Conservation (phyloP, 441 rosid genomes). For the Omphalea diandra region DNA sequence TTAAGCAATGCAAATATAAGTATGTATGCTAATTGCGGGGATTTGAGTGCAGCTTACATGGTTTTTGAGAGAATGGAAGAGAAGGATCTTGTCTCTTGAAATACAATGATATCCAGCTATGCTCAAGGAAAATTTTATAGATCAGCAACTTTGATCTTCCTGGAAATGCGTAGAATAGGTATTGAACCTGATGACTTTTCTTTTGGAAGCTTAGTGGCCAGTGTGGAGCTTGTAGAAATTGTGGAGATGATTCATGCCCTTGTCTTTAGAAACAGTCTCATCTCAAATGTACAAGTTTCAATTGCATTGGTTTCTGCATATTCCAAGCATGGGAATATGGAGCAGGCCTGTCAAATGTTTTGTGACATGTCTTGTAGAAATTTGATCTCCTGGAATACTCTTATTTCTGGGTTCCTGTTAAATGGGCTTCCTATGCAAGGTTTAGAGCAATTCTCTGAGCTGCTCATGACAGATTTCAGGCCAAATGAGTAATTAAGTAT, state of each 20-base stretch:
- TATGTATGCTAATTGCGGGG: slow-evolving; percentile 46
- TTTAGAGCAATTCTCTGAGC: slow-evolving; percentile 43
- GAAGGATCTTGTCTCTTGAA: slow-evolving; percentile 66
- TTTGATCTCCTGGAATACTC: slow-evolving; percentile 70
- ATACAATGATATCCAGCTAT: slow-evolving; percentile 72
- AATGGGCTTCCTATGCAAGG: slow-evolving; percentile 51
- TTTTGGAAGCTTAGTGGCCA: slow-evolving; percentile 53
- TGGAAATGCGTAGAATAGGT: slow-evolving; percentile 46
- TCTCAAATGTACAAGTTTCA: slow-evolving; percentile 44
- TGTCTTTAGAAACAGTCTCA: slow-evolving; percentile 32
- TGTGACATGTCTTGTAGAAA: slow-evolving; percentile 30
- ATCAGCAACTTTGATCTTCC: slow-evolving; percentile 38
- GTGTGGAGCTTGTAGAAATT: slow-evolving; percentile 43
- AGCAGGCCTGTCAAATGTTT: slow-evolving; percentile 47
- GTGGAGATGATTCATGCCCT: slow-evolving; percentile 67
- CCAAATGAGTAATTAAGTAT: slow-evolving; percentile 56
- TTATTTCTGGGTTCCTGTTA: slow-evolving; percentile 56
- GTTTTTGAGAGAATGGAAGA: slow-evolving; percentile 46
- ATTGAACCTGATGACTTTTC: slow-evolving; percentile 62
- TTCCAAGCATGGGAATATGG: slow-evolving; percentile 53
- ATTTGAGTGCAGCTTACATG: slow-evolving; percentile 46
- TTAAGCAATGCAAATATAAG: slow-evolving; percentile 58
- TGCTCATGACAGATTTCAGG: slow-evolving; percentile 38
- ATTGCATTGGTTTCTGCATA: slow-evolving; percentile 66
- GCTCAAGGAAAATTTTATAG: slow-evolving; percentile 42